Conservation (phyloP, 139 green algal genomes). For the Tetradesmus obliquus region DNA sequence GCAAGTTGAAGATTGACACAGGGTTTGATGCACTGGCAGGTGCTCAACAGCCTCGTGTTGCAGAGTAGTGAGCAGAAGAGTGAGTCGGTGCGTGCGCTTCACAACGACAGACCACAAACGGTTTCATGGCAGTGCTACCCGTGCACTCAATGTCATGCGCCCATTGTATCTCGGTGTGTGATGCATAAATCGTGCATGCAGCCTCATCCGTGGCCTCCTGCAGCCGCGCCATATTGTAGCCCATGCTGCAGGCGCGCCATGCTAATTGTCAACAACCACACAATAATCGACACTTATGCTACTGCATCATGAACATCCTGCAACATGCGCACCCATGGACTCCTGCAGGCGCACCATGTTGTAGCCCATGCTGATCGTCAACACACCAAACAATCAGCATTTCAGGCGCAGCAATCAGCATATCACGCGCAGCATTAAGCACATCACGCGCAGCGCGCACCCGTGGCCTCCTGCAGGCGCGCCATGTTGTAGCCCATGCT, state of each 20-base stretch:
- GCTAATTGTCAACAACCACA: neutral
- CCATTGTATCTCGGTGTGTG: too few species aligned
- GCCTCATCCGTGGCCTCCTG: constrained; percentile 71
- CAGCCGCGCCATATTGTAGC: constrained; percentile 86
- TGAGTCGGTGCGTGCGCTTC: neutral
- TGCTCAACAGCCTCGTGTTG: neutral
- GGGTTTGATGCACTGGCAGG: neutral
- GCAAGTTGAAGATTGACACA: neutral
- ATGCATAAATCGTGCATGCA: too few species aligned
- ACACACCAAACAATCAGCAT: too few species aligned
- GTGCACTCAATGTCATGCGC: too few species aligned
- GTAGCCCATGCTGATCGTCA: constrained; percentile 80
- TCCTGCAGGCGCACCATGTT: constrained; percentile 87
- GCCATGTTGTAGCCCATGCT: constrained; percentile 88
- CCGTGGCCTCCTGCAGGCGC: constrained; percentile 77
- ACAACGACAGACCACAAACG: too few species aligned
- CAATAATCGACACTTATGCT: too few species aligned
- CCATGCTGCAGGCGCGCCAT: constrained; percentile 73
- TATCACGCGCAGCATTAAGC: too few species aligned
- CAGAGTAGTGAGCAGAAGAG: too few species aligned
- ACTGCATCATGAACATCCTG: too few species aligned
- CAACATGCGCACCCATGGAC: constrained; percentile 52
- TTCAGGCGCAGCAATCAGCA: too few species aligned
- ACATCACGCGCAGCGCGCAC: constrained; percentile 20
- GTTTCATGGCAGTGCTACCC: too few species aligned